A percentile compares a stretch with the other conserved stretches of the same genome.
Evolutionary conservation across 192 early-diverging fungal species (phyloP).

Genomic region (Chytriomyces hyalinus): DNA sequence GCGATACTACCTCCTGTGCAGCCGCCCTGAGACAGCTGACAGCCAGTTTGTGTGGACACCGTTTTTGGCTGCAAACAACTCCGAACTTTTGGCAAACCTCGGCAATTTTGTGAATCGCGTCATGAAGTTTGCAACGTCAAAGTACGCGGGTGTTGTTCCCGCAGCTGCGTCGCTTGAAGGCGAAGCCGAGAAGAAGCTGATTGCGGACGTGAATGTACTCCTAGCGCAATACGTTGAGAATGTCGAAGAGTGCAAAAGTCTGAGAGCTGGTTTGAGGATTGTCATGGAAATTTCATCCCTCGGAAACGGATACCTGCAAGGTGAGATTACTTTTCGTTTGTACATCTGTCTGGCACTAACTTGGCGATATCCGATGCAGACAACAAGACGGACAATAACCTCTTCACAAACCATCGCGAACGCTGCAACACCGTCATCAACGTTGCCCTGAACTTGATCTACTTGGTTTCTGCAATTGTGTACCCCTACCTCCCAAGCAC

Average conservation of each 20-base stretch:
- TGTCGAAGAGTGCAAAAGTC: slow-evolving; percentile 79
- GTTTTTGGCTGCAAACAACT: slow-evolving; percentile 94
- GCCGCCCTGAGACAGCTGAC: slow-evolving; percentile 92
- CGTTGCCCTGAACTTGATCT: slow-evolving; percentile 83
- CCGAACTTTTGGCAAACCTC: slow-evolving; percentile 90
- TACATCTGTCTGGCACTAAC: neutral
- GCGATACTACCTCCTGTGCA: slow-evolving; percentile 94
- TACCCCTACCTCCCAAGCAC: slow-evolving; percentile 94
- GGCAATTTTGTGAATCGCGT: slow-evolving; percentile 99
- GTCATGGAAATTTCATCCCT: slow-evolving; percentile 95
- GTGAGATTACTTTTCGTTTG: neutral
- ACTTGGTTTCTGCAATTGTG: slow-evolving; percentile 84
- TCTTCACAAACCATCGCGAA: slow-evolving; percentile 77
- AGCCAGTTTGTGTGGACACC: slow-evolving; percentile 91
- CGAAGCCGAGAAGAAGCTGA: slow-evolving; percentile 69
- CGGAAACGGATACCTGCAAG: slow-evolving; percentile 94
- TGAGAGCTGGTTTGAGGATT: slow-evolving; percentile 77
- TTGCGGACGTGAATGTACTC: slow-evolving; percentile 82
- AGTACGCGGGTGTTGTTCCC: slow-evolving; percentile 88
- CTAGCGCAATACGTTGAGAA: slow-evolving; percentile 76
- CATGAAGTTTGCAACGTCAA: slow-evolving; percentile 89
- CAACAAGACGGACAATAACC: slow-evolving; percentile 85
- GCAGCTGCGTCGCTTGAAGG: slow-evolving; percentile 52
- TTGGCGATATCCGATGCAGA: slow-evolving; percentile 43
- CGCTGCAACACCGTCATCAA: slow-evolving; percentile 88